Percentiles rank a stretch among this genome's conserved stretches.
phyloP scores from a whole-genome alignment of 1,284 basidiomycete genomes.

The Cutaneotrichosporon cutaneum region DNA sequence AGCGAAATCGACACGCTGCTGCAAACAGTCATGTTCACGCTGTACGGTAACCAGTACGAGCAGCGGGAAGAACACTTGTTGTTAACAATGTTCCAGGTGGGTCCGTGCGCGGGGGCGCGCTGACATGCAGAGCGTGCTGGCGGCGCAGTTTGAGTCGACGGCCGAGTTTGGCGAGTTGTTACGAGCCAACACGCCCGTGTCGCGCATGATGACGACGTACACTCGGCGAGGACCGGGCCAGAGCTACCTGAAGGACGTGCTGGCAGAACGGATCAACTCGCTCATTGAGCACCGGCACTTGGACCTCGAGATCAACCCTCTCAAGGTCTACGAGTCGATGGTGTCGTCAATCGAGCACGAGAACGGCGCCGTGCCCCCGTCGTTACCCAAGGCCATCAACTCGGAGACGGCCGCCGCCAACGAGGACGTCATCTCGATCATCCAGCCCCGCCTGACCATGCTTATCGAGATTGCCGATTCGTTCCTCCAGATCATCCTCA shows the following conservation, averaged over 20 bases:
- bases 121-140: slow-evolving; percentile 79
- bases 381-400: slow-evolving; percentile 85
- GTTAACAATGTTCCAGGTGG: slow-evolving; percentile 88
- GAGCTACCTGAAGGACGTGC: slow-evolving; percentile 92
- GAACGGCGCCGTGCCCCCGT: slow-evolving; percentile 81
- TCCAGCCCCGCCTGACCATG: slow-evolving; percentile 93
- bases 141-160: slow-evolving; percentile 96
- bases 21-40: slow-evolving; percentile 99
- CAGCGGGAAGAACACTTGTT: slow-evolving; percentile 96
- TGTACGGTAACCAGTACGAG: slow-evolving; percentile 99
- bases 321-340: slow-evolving; percentile 99
- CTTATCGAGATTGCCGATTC: slow-evolving; percentile 98
- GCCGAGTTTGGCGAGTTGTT: slow-evolving; percentile 96
- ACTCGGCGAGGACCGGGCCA: slow-evolving; percentile 96
- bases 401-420: slow-evolving; percentile 93
- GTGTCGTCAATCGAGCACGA: slow-evolving; percentile 97
- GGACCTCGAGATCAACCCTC: slow-evolving; percentile 96
- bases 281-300: slow-evolving; percentile 98
- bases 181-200: slow-evolving; percentile 97
- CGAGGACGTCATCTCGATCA: slow-evolving; percentile 92
- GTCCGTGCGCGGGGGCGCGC: slow-evolving; percentile 23
- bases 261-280: slow-evolving; percentile 96
- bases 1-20: slow-evolving; percentile 97
- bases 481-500: slow-evolving; percentile 96
- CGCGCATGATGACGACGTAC: slow-evolving; percentile 99